phyloP scores from a whole-genome alignment of 2,329 filamentous ascomycete genomes.

The Diaporthe sp. region DNA sequence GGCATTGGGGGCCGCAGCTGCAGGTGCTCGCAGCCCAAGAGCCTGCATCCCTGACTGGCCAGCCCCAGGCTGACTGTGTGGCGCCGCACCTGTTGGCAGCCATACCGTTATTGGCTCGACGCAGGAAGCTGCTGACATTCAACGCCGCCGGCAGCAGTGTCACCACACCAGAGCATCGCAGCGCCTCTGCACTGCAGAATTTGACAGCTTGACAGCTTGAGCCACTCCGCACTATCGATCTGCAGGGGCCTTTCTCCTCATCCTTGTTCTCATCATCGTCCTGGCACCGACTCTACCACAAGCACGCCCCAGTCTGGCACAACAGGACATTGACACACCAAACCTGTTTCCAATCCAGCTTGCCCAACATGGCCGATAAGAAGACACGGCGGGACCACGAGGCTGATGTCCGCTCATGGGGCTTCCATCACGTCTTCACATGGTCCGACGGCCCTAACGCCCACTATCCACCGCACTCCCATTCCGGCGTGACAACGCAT shows the following conservation, averaged over 20 bases:
- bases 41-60: slow-evolving; percentile 5
- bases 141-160: background rate
- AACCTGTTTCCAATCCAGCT: background rate
- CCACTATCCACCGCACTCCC: slow-evolving; percentile 75
- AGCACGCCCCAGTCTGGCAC: background rate
- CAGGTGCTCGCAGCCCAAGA: background rate
- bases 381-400: slow-evolving; percentile 63
- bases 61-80: too few species aligned
- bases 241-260: background rate
- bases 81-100: too few species aligned
- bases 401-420: slow-evolving; percentile 73
- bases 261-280: background rate
- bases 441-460: slow-evolving; percentile 77
- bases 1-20: slow-evolving; percentile 1
- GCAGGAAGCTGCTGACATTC: background rate
- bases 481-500: slow-evolving; percentile 74
- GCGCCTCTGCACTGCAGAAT: background rate
- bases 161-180: background rate
- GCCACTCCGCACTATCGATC: background rate
- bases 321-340: background rate
- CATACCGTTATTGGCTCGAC: slow-evolving; percentile 17
- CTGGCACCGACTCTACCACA: background rate
- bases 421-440: slow-evolving; percentile 75
- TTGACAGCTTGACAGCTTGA: slow-evolving; percentile 11
- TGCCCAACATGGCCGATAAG: slow-evolving; percentile 23